These are phyloP conservation scores for Xerocomus subilludens DNA, from an alignment of 1,284 basidiomycete genomes.

Conservation along the genomic window DNA sequence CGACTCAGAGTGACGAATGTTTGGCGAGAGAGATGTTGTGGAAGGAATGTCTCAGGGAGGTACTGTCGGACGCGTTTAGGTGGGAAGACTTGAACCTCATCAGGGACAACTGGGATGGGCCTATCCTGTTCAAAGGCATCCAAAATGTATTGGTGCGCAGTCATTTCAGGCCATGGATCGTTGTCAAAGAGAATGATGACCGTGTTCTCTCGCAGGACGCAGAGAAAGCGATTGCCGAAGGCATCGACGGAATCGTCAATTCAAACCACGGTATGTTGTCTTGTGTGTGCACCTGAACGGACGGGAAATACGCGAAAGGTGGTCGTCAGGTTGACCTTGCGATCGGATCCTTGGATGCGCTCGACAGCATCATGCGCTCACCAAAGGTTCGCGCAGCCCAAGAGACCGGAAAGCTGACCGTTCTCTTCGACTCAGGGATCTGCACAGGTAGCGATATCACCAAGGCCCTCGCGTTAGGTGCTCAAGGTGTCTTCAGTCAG, in stretches of 20 bases:
- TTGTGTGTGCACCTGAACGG: too few species aligned
- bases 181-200: too few species aligned
- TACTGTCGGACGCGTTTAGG: constrained; percentile 68
- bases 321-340: constrained; percentile 87
- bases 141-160: constrained; percentile 61
- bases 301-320: constrained; percentile 55
- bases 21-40: constrained; percentile 60
- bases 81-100: constrained; percentile 77
- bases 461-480: constrained; percentile 78
- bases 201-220: constrained; percentile 65
- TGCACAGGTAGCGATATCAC: constrained; percentile 81
- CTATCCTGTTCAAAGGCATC: constrained; percentile 78
- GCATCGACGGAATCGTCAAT: constrained; percentile 80
- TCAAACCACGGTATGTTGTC: constrained; percentile 76
- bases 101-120: constrained; percentile 76
- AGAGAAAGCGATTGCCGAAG: constrained; percentile 73
- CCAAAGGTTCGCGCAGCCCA: constrained; percentile 70
- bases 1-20: constrained; percentile 60
- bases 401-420: constrained; percentile 67
- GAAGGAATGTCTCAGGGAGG: constrained; percentile 67
- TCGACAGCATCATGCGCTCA: constrained; percentile 71
- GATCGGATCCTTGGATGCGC: constrained; percentile 77
- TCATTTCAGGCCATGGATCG: neutral
- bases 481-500: constrained; percentile 73
- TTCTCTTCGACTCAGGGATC: constrained; percentile 86